Evolutionary conservation across 768 basidiomycete genomes (phyloP).

Genomic region (Scleroderma bovista): DNA sequence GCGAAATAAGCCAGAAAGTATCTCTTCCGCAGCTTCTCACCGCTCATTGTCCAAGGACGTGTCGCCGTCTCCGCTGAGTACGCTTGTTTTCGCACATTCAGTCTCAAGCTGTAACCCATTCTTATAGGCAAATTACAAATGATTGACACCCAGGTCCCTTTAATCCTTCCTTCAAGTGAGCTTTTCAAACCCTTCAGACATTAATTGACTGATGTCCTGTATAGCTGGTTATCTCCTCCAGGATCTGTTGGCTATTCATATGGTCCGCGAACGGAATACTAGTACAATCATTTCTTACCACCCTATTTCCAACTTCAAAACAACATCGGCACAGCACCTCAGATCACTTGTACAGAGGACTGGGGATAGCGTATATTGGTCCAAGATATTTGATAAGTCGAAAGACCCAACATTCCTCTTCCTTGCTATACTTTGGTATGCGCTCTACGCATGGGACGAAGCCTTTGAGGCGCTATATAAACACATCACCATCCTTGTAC

Average conservation of each 20-base stretch:
- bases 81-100: not conserved
- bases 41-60: not conserved
- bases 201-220: not conserved
- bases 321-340: slow-evolving; percentile 23
- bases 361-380: slow-evolving; percentile 34
- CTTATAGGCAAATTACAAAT: slow-evolving; percentile 14
- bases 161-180: slow-evolving; percentile 18
- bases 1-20: slow-evolving; percentile 25
- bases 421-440: slow-evolving; percentile 49
- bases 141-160: slow-evolving; percentile 32
- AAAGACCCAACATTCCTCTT: slow-evolving; percentile 30
- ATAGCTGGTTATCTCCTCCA: slow-evolving; percentile 23
- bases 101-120: not conserved
- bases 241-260: slow-evolving; percentile 36
- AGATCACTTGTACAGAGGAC: slow-evolving; percentile 28
- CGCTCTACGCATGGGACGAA: slow-evolving; percentile 60
- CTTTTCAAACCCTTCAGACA: not conserved
- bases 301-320: slow-evolving; percentile 18
- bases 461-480: slow-evolving; percentile 45
- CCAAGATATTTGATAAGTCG: slow-evolving; percentile 25
- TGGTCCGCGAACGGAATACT: slow-evolving; percentile 24
- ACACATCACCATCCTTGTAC: slow-evolving; percentile 47
- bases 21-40: not conserved
- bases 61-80: slow-evolving; percentile 15
- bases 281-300: slow-evolving; percentile 35